phyloP scores from a whole-genome alignment of 768 basidiomycete species.

The Lyophyllum decastes region DNA sequence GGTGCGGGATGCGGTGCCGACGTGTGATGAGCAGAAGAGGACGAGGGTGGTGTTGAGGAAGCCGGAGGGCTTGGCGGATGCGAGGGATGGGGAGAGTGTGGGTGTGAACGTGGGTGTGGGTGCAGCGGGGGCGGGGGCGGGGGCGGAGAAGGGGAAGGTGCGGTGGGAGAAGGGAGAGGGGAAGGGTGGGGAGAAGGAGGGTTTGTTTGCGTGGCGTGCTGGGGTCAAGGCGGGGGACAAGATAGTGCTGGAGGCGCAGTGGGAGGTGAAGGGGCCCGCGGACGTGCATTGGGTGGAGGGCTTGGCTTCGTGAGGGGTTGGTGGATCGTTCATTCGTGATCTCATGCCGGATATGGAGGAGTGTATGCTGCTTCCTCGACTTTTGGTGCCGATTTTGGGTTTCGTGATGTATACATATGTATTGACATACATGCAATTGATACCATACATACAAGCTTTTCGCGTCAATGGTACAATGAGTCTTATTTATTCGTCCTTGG shows the following conservation, averaged over 20 bases:
- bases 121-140: slow-evolving; percentile 8
- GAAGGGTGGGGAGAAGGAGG: slow-evolving; percentile 54
- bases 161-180: slow-evolving; percentile 41
- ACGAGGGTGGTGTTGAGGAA: slow-evolving; percentile 47
- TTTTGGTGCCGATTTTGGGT: too few species aligned
- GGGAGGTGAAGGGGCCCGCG: slow-evolving; percentile 51
- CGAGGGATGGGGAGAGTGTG: slow-evolving; percentile 40
- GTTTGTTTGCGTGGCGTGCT: slow-evolving; percentile 56
- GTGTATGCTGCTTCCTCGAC: too few species aligned
- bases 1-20: slow-evolving; percentile 49
- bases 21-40: slow-evolving; percentile 30
- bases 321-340: too few species aligned
- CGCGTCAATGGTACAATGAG: not conserved
- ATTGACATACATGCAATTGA: not conserved
- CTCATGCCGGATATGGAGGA: too few species aligned
- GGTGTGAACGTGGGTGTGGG: slow-evolving; percentile 23
- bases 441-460: not conserved
- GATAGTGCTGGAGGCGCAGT: slow-evolving; percentile 46
- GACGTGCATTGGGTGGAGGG: slow-evolving; percentile 29
- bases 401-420: too few species aligned
- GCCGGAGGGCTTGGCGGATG: slow-evolving; percentile 47
- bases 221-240: slow-evolving; percentile 43
- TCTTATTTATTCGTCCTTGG: too few species aligned
- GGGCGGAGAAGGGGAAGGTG: slow-evolving; percentile 33
- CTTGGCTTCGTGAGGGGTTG: not conserved